Evolutionary conservation across 805 yeast genomes (phyloP).

Genomic region (Candida maesae): DNA sequence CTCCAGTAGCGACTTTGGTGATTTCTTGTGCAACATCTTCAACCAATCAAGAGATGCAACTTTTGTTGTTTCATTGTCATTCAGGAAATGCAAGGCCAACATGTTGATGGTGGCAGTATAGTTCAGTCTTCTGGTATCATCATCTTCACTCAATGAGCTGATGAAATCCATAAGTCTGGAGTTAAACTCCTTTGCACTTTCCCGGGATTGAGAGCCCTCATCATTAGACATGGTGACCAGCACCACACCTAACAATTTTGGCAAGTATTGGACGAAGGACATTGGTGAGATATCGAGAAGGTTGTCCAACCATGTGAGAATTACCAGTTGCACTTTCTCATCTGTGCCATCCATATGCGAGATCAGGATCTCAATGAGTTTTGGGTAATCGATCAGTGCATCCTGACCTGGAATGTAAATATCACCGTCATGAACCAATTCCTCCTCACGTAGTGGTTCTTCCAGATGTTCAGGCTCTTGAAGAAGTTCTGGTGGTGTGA

Average conservation of each 20-base stretch:
- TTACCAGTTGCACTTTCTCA: slow-evolving; percentile 72
- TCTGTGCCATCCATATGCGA: slow-evolving; percentile 68
- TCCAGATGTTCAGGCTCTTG: slow-evolving; percentile 26
- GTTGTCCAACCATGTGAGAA: slow-evolving; percentile 77
- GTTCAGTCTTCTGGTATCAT: slow-evolving; percentile 35
- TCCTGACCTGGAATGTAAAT: slow-evolving; percentile 75
- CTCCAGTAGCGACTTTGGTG: slow-evolving; percentile 52
- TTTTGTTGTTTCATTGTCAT: slow-evolving; percentile 76
- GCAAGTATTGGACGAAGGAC: slow-evolving; percentile 68
- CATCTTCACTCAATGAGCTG: slow-evolving; percentile 23
- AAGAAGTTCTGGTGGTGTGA: slow-evolving; percentile 13
- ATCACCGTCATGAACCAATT: slow-evolving; percentile 41
- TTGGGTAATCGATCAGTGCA: slow-evolving; percentile 72
- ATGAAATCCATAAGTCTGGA: slow-evolving; percentile 50
- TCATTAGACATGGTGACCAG: slow-evolving; percentile 54
- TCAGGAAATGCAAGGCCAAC: slow-evolving; percentile 65
- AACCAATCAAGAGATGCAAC: slow-evolving; percentile 90
- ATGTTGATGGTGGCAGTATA: slow-evolving; percentile 64
- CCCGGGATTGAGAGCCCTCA: slow-evolving; percentile 42
- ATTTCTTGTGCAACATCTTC: slow-evolving; percentile 69
- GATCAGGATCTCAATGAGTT: slow-evolving; percentile 76
- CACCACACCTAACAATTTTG: slow-evolving; percentile 68
- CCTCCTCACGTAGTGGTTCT: slow-evolving; percentile 20
- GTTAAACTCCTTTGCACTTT: slow-evolving; percentile 55
- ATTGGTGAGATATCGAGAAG: slow-evolving; percentile 70